phyloP scores from a whole-genome alignment of 2,329 filamentous ascomycete genomes.

The Neurospora sp. region DNA sequence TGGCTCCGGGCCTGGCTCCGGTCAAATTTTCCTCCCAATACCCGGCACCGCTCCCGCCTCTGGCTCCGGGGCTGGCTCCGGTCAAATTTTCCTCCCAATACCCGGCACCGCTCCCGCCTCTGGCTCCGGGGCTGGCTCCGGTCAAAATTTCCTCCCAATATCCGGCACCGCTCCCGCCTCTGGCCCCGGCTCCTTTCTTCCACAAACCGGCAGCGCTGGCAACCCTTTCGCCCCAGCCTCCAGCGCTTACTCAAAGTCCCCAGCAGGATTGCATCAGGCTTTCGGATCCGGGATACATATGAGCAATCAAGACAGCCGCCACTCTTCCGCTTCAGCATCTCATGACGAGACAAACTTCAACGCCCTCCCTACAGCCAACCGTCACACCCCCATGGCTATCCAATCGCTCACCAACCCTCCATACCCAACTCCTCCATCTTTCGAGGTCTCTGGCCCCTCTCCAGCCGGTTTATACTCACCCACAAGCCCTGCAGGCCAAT shows the following conservation, averaged over 20 bases:
- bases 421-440: neutral
- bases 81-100: no score
- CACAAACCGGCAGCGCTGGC: neutral
- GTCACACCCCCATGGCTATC: neutral
- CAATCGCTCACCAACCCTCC: neutral
- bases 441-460: neutral
- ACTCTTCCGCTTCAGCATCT: neutral
- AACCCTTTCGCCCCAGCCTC: neutral
- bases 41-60: neutral
- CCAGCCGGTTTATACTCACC: neutral
- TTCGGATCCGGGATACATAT: neutral
- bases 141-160: no score
- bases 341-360: neutral
- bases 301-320: neutral
- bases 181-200: neutral
- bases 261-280: neutral
- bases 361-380: neutral
- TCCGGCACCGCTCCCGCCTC: neutral
- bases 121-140: no score
- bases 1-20: neutral
- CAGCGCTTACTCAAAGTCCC: neutral
- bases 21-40: neutral
- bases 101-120: no score
- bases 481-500: constrained; percentile 4
- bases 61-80: no score